phyloP scores from a whole-genome alignment of 2,329 filamentous ascomycete genomes.

The Calonectria naviculata region DNA sequence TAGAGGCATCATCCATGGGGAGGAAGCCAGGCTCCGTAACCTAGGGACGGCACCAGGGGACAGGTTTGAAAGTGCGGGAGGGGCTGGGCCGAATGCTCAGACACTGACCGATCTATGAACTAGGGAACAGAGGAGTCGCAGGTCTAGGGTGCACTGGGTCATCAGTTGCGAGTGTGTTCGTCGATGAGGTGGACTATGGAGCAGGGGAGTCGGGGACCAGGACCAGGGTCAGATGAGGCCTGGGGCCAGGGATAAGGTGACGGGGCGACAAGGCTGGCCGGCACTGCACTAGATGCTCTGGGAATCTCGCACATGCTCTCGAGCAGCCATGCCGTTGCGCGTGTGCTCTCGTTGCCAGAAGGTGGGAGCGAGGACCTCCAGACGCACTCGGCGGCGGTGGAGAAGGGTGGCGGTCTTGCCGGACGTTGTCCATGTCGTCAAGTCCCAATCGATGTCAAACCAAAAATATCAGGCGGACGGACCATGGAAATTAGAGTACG shows the following conservation, averaged over 20 bases:
- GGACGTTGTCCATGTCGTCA: slow-evolving; percentile 11
- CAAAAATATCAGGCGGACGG: slow-evolving; percentile 21
- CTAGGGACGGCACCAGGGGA: slow-evolving; percentile 39
- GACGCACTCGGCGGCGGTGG: slow-evolving; percentile 11
- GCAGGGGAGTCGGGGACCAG: slow-evolving; percentile 34
- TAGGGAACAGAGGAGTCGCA: slow-evolving; percentile 39
- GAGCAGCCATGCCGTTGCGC: neutral
- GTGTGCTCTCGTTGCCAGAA: neutral
- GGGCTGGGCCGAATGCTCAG: slow-evolving; percentile 39
- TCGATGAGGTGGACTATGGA: slow-evolving; percentile 38
- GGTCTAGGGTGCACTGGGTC: slow-evolving; percentile 33
- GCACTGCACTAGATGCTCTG: slow-evolving; percentile 18
- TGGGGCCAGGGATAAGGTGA: slow-evolving; percentile 37
- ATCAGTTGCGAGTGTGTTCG: slow-evolving; percentile 37
- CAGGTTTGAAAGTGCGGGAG: slow-evolving; percentile 40
- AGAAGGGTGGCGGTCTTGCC: slow-evolving; percentile 7
- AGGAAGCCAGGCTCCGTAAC: slow-evolving; percentile 35
- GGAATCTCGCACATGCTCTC: slow-evolving; percentile 14
- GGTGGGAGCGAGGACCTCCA: slow-evolving; percentile 12
- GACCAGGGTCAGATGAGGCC: slow-evolving; percentile 30
- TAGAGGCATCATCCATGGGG: slow-evolving; percentile 45
- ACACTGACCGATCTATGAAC: slow-evolving; percentile 43
- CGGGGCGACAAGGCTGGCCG: slow-evolving; percentile 22
- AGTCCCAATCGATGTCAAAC: neutral
- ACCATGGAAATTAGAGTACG: slow-evolving; percentile 30